Conservation (phyloP, 73 alveolate species). For the Loxodes magnus region DNA sequence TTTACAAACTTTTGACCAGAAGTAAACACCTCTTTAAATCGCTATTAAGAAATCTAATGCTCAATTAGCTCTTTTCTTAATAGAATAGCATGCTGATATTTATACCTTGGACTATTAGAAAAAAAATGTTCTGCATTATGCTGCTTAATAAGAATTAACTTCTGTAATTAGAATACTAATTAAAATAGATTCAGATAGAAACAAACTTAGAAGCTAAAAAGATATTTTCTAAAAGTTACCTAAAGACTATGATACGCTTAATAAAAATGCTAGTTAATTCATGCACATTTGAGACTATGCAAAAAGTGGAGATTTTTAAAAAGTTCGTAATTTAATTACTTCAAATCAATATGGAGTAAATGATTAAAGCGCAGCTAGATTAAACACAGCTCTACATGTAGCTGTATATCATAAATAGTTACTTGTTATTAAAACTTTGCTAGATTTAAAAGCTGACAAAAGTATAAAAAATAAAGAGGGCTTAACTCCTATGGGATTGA, state of each 20-base stretch:
- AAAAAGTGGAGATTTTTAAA: conserved; percentile 2
- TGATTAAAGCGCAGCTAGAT: neutral
- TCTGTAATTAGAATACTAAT: neutral
- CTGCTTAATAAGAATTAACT: neutral
- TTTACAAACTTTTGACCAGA: no score
- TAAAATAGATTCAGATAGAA: conserved; percentile 9
- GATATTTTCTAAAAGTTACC: conserved; percentile 1
- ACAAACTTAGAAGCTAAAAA: neutral
- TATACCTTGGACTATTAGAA: neutral
- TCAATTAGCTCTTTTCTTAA: neutral
- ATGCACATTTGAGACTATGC: conserved; percentile 11
- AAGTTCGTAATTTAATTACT: neutral
- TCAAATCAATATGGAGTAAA: neutral
- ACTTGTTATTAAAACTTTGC: neutral
- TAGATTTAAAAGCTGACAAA: neutral
- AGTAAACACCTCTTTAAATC: neutral
- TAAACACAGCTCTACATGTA: conserved; percentile 1
- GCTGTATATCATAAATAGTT: conserved; percentile 8
- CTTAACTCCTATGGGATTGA: conserved; percentile 13
- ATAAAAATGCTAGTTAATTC: neutral
- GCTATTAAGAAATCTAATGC: neutral
- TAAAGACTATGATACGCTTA: neutral
- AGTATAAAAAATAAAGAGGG: neutral
- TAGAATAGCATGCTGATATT: neutral
- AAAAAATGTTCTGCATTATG: conserved; percentile 12